A percentile compares a stretch with the other conserved stretches of the same genome.
phyloP scores from a whole-genome alignment of 805 yeast species.

The Barnettozyma sucrosica region DNA sequence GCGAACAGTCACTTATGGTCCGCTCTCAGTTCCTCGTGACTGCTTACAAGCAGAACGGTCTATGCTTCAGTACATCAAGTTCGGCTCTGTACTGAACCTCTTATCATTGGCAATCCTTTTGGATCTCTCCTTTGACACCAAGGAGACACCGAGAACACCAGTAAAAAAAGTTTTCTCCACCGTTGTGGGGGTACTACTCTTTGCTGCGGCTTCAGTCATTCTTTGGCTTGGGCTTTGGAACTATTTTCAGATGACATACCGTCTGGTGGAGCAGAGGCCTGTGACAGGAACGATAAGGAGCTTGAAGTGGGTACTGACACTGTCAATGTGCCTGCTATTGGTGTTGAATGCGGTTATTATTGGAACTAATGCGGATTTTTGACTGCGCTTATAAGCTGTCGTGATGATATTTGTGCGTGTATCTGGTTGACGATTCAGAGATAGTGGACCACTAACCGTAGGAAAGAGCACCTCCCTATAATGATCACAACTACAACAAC shows the following conservation, averaged over 20 bases:
- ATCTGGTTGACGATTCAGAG: too few species aligned
- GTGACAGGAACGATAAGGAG: constrained; percentile 11
- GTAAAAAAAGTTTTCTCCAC: constrained; percentile 9
- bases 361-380: background rate
- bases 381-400: too few species aligned
- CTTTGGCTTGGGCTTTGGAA: constrained; percentile 17
- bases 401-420: too few species aligned
- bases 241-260: constrained; percentile 17
- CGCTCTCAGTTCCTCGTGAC: constrained; percentile 22
- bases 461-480: too few species aligned
- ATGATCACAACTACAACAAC: background rate
- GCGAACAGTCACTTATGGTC: background rate
- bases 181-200: constrained; percentile 13
- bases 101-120: constrained; percentile 19
- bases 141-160: background rate
- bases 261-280: constrained; percentile 14
- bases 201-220: constrained; percentile 6
- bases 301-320: constrained; percentile 9
- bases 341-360: constrained; percentile 2
- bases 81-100: constrained; percentile 16
- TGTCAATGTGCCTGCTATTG: constrained; percentile 3
- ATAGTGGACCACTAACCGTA: too few species aligned
- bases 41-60: constrained; percentile 26
- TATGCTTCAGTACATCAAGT: constrained; percentile 19
- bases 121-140: constrained; percentile 13